A percentile compares a stretch with the other conserved stretches of the same genome.
Evolutionary conservation across 495 filamentous ascomycete species (phyloP).

Genomic region (Penicillium desertorum): DNA sequence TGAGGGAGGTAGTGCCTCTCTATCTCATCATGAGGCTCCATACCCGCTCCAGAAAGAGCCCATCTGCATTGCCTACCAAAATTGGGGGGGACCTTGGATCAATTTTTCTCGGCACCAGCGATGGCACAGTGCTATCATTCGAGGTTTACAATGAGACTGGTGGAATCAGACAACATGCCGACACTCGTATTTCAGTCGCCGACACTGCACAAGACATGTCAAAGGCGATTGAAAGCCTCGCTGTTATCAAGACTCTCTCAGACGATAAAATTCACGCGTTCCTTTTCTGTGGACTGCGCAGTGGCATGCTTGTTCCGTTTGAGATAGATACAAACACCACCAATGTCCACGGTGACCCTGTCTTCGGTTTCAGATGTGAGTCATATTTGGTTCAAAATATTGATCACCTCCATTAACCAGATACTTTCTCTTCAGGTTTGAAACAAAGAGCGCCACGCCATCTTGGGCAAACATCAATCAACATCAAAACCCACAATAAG

Average conservation of each 20-base stretch:
- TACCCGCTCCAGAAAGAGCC: constrained; percentile 35
- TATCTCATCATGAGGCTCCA: constrained; percentile 15
- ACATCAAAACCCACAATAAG: constrained; percentile 30
- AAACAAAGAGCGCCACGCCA: constrained; percentile 28
- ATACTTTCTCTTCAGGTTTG: constrained; percentile 23
- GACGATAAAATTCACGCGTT: constrained; percentile 15
- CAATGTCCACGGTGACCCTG: neutral
- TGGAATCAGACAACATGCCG: constrained; percentile 21
- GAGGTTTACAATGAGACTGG: constrained; percentile 18
- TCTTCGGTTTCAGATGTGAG: constrained; percentile 31
- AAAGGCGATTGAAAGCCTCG: constrained; percentile 43
- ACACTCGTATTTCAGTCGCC: constrained; percentile 20
- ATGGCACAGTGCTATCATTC: constrained; percentile 38
- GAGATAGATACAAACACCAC: constrained; percentile 22
- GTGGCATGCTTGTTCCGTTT: constrained; percentile 44
- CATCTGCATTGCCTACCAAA: constrained; percentile 37
- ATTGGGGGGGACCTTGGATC: constrained; percentile 28
- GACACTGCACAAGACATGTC: constrained; percentile 31
- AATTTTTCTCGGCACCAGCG: constrained; percentile 39
- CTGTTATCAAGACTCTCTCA: constrained; percentile 20
- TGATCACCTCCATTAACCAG: neutral
- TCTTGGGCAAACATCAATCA: constrained; percentile 42
- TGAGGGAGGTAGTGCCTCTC: constrained; percentile 8
- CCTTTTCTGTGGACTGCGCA: constrained; percentile 46
- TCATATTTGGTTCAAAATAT: neutral